A percentile compares a stretch with the other conserved stretches of the same genome.
phyloP scores from a whole-genome alignment of 345 rosid genomes.

The Aquilaria malaccensis region DNA sequence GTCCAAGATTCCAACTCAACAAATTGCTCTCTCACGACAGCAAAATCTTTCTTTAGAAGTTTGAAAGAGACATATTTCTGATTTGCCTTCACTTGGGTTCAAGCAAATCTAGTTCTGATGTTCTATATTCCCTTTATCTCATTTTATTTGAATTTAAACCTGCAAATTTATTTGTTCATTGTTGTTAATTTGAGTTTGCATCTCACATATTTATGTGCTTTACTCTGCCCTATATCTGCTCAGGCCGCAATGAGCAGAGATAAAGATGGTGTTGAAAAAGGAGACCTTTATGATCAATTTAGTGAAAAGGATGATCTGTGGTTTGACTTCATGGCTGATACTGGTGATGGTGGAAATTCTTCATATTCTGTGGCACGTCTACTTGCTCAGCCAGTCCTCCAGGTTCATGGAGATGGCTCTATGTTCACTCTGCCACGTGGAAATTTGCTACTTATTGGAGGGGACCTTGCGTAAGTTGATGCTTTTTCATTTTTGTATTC shows the following conservation, averaged over 20 bases:
- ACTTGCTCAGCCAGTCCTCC: slow-evolving; percentile 78
- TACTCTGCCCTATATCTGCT: slow-evolving; percentile 7
- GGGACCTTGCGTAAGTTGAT: slow-evolving; percentile 97
- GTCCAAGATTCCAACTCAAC: too few relatives aligned
- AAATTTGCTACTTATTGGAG: slow-evolving; percentile 79
- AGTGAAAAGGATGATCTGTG: slow-evolving; percentile 68
- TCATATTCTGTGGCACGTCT: slow-evolving; percentile 81
- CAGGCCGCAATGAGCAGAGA: slow-evolving; percentile 89
- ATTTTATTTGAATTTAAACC: too few relatives aligned
- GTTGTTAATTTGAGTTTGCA: too few relatives aligned
- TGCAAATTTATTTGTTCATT: too few relatives aligned
- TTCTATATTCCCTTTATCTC: neutral
- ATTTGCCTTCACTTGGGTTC: too few relatives aligned
- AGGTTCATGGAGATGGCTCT: slow-evolving; percentile 34
- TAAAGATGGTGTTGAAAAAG: slow-evolving; percentile 38
- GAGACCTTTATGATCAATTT: slow-evolving; percentile 77
- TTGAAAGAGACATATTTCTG: too few relatives aligned
- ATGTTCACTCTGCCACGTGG: slow-evolving; percentile 55
- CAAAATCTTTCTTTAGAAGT: too few relatives aligned
- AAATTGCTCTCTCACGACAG: too few relatives aligned
- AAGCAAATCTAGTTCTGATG: too few relatives aligned
- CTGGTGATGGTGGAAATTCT: slow-evolving; percentile 99
- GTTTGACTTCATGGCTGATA: slow-evolving; percentile 99
- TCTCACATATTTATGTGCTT: neutral
- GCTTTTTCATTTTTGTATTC: neutral